Conservation (phyloP, 495 filamentous ascomycete genomes). For the Lophium mytilinum region DNA sequence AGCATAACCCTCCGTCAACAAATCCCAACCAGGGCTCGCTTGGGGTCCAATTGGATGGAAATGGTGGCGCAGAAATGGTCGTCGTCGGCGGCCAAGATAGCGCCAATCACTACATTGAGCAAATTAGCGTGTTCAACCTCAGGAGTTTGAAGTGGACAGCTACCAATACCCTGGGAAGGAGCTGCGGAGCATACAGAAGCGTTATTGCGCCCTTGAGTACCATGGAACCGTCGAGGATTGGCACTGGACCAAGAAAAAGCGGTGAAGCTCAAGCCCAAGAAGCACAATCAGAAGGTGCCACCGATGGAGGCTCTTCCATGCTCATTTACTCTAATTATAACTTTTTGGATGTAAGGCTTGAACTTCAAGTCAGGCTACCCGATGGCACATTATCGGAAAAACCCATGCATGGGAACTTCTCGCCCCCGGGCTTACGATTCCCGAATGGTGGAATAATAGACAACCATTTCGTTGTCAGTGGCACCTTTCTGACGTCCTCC, state of each 20-base stretch:
- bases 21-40: constrained; percentile 78
- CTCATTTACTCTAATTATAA: constrained; percentile 99
- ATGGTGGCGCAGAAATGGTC: constrained; percentile 93
- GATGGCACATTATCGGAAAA: constrained; percentile 83
- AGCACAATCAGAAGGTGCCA: constrained; percentile 5
- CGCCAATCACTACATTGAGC: constrained; percentile 97
- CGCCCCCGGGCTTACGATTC: constrained; percentile 86
- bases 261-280: constrained; percentile 28
- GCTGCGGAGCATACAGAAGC: constrained; percentile 91
- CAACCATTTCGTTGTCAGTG: constrained; percentile 91
- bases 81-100: constrained; percentile 94
- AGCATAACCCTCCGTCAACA: constrained; percentile 73
- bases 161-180: constrained; percentile 72
- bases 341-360: constrained; percentile 91
- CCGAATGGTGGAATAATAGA: constrained; percentile 92
- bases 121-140: constrained; percentile 96
- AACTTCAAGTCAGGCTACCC: constrained; percentile 76
- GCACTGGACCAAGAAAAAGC: constrained; percentile 39
- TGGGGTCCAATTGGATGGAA: constrained; percentile 79
- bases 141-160: constrained; percentile 94
- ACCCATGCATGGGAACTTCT: constrained; percentile 76
- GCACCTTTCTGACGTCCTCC: constrained; percentile 91
- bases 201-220: constrained; percentile 78
- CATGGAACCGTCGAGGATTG: constrained; percentile 64
- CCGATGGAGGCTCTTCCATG: constrained; percentile 69